Base-by-base conservation (phyloP, 257 asterid genomes). In the Solanum neorickii region DNA sequence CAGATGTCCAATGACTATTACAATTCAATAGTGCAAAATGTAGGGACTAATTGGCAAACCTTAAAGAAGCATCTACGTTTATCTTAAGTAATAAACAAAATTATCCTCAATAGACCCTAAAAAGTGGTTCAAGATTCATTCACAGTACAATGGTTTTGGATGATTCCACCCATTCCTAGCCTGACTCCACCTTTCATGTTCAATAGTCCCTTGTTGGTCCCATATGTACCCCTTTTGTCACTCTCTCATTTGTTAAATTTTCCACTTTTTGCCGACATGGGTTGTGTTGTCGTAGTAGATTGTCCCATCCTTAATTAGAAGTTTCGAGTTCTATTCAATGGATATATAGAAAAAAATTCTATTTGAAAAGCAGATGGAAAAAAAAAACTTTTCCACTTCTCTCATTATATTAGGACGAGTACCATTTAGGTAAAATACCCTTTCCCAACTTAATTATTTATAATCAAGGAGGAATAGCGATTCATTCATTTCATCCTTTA, bases 361-460 rank as follows among this genome's bases (percentile, higher is more conserved):
- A 0, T n/a, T 11, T 3, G 16, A 0, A 62, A 0, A 2, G 14
- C 0, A n/a, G n/a, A n/a, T n/a, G n/a, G n/a, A n/a, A n/a, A n/a
- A n/a, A n/a, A 52, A n/a, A 10, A 8, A 16, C 77, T 13, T 44
- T 15, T 44, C 21, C n/a, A 25, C 20, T 77, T 44, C 1, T 44
- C n/a, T 11, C n/a, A 1, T 42, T 77, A 0, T 42, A 42, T 77
- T 77, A 41, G 29, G 39, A 12, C 4, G 62, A 77, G 39, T 77
- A 25, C 3, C 25, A 44, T 42, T 42, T 77, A 12, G 83, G n/a
- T 44, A 77, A 77, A 42, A 25, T n/a, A 41, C 56, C 59, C 6
- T 41, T n/a, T 76, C 21, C n/a, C 83, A n/a, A 42, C 60, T 25
- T 27, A 27, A 66, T 66, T 77, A 25, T 44, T 77, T 77, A 77